Conservation (phyloP, 2,329 filamentous ascomycete genomes). For the Trichophyton schoenleinii region DNA sequence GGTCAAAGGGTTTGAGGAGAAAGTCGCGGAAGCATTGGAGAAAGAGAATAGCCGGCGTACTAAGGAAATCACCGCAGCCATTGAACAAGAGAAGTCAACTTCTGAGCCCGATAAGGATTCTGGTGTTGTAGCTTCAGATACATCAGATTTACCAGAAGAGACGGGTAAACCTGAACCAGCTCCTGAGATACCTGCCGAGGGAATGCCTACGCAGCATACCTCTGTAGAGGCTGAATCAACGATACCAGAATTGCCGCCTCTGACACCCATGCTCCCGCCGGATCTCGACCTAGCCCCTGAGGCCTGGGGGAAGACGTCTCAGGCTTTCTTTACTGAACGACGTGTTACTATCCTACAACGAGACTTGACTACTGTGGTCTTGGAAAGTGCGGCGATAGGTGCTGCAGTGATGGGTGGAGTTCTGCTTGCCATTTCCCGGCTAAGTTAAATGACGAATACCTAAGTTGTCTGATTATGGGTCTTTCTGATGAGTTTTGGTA, state of each 20-base stretch:
- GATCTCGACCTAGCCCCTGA: conserved; percentile 22
- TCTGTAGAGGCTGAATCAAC: background rate
- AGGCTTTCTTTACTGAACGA: conserved; percentile 55
- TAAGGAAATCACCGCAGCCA: background rate
- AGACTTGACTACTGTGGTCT: conserved; percentile 56
- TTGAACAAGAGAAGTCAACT: background rate
- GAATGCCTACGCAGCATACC: background rate
- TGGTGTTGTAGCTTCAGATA: background rate
- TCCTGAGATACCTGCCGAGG: background rate
- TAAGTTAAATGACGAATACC: conserved; percentile 18
- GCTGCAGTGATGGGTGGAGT: conserved; percentile 44
- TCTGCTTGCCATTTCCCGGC: conserved; percentile 39
- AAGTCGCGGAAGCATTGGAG: conserved; percentile 57
- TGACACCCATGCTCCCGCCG: conserved; percentile 18
- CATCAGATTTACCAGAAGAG: conserved; percentile 1
- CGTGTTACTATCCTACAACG: conserved; percentile 52
- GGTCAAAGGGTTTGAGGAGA: conserved; percentile 69
- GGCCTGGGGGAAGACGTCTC: conserved; percentile 39
- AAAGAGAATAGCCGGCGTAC: conserved; percentile 41
- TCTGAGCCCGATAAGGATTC: background rate
- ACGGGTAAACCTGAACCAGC: conserved; percentile 8
- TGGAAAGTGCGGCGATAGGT: conserved; percentile 57
- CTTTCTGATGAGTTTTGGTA: background rate
- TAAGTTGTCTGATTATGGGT: no score
- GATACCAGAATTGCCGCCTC: conserved; percentile 9